Evolutionary conservation across 1,284 basidiomycete genomes (phyloP).

Genomic region (Xerocomus alliaceus): DNA sequence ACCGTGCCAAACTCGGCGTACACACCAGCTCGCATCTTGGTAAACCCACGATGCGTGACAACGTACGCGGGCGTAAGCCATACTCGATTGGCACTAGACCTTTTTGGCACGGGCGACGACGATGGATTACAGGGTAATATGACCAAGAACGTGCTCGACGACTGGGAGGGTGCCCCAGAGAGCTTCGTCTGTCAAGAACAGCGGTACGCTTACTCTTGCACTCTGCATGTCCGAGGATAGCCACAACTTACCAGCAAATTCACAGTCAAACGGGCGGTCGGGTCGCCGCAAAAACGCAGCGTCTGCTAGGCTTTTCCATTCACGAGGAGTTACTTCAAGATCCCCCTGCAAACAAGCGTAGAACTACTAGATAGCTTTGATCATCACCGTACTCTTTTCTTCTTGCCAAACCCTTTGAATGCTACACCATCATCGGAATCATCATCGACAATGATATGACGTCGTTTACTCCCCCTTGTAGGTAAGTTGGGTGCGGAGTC

Average conservation of each 20-base stretch:
- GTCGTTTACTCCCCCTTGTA: constrained; percentile 42
- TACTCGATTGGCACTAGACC: constrained; percentile 86
- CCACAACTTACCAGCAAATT: constrained; percentile 9
- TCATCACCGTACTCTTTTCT: constrained; percentile 29
- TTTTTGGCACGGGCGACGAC: constrained; percentile 81
- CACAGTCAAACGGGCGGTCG: constrained; percentile 85
- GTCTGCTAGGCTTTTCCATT: constrained; percentile 85
- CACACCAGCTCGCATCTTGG: constrained; percentile 85
- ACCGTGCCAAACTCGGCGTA: constrained; percentile 89
- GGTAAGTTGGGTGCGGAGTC: constrained; percentile 9
- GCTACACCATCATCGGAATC: constrained; percentile 73
- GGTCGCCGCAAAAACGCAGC: constrained; percentile 88
- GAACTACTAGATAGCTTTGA: constrained; percentile 9
- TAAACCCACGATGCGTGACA: constrained; percentile 94
- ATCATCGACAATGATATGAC: constrained; percentile 58
- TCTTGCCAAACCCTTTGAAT: constrained; percentile 67
- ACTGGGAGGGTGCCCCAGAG: constrained; percentile 94
- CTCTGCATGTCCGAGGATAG: neutral
- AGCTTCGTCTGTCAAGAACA: constrained; percentile 97
- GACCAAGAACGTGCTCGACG: constrained; percentile 84
- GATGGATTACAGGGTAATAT: constrained; percentile 52
- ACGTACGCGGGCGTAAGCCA: constrained; percentile 96
- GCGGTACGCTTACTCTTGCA: constrained; percentile 53
- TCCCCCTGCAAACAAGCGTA: constrained; percentile 13
- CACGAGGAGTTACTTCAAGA: constrained; percentile 63